Evolutionary conservation across 352 stramenopile species (phyloP).

Genomic region (Aphanomyces astaci): DNA sequence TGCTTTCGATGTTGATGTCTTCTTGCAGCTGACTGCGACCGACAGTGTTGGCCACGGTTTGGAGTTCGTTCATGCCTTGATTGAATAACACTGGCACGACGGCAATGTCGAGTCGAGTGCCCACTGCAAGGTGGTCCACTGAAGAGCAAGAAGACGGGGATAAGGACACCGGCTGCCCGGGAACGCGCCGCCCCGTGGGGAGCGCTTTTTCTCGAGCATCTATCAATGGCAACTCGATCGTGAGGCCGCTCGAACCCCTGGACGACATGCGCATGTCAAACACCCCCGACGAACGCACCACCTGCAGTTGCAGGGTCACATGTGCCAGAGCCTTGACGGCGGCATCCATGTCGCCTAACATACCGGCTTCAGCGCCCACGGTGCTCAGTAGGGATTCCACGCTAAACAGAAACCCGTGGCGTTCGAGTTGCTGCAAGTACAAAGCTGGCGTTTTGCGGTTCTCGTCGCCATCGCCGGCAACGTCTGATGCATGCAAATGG

Average conservation of each 20-base stretch:
- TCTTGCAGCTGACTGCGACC: slow-evolving; percentile 64
- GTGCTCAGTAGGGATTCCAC: slow-evolving; percentile 80
- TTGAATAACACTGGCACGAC: slow-evolving; percentile 78
- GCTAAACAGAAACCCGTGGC: slow-evolving; percentile 70
- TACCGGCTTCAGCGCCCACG: slow-evolving; percentile 75
- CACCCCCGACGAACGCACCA: slow-evolving; percentile 50
- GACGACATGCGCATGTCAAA: slow-evolving; percentile 64
- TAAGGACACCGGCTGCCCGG: too few species aligned
- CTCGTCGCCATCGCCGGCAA: background rate
- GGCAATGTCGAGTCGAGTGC: slow-evolving; percentile 38
- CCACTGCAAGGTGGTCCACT: slow-evolving; percentile 23
- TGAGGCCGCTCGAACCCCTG: slow-evolving; percentile 37
- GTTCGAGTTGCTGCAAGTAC: slow-evolving; percentile 17
- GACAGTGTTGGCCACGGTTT: slow-evolving; percentile 87
- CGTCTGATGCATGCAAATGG: slow-evolving; percentile 37
- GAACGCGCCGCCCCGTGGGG: too few species aligned
- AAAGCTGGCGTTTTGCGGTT: background rate
- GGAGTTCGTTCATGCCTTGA: slow-evolving; percentile 91
- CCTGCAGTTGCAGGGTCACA: slow-evolving; percentile 60
- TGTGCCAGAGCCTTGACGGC: slow-evolving; percentile 63
- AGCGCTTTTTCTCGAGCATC: too few species aligned
- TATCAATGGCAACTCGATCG: slow-evolving; percentile 36
- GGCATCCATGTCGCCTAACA: slow-evolving; percentile 77
- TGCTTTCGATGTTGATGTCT: slow-evolving; percentile 75
- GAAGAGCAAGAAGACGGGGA: too few species aligned